Evolutionary conservation across 345 rosid species (phyloP).

Genomic region (Cardiospermum halicacabum): DNA sequence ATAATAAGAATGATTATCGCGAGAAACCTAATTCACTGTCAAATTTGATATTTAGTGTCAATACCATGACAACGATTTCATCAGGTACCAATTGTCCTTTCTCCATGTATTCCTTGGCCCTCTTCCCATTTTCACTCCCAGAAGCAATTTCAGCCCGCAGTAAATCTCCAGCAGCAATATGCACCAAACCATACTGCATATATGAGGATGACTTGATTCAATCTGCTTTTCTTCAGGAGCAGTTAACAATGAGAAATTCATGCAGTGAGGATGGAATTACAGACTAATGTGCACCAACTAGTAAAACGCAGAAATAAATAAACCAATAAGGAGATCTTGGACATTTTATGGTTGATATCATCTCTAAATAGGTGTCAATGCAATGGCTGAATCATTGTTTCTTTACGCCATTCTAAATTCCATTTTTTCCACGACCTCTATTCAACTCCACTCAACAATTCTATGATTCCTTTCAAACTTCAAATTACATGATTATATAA

Average conservation of each 20-base stretch:
- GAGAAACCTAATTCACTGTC: background rate
- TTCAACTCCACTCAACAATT: background rate
- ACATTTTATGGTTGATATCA: background rate
- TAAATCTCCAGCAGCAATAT: conserved; percentile 87
- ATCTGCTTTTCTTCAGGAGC: conserved; percentile 14
- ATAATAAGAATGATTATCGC: conserved; percentile 8
- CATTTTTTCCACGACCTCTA: background rate
- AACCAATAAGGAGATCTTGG: background rate
- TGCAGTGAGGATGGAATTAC: conserved; percentile 1
- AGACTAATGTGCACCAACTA: conserved; percentile 1
- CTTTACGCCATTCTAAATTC: background rate
- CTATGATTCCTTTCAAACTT: background rate
- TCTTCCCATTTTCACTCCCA: conserved; percentile 82
- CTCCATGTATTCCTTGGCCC: conserved; percentile 81
- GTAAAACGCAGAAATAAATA: background rate
- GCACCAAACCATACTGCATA: conserved; percentile 91
- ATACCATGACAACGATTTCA: conserved; percentile 72
- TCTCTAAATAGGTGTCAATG: background rate
- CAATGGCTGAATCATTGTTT: background rate
- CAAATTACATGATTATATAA: background rate
- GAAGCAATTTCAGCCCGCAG: conserved; percentile 73
- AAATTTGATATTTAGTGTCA: conserved; percentile 11
- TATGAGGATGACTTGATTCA: conserved; percentile 30
- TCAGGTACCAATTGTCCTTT: conserved; percentile 75
- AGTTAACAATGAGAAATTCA: conserved; percentile 10